Base-by-base conservation (phyloP, 306 rosid species). In the Begonia masoniana region DNA sequence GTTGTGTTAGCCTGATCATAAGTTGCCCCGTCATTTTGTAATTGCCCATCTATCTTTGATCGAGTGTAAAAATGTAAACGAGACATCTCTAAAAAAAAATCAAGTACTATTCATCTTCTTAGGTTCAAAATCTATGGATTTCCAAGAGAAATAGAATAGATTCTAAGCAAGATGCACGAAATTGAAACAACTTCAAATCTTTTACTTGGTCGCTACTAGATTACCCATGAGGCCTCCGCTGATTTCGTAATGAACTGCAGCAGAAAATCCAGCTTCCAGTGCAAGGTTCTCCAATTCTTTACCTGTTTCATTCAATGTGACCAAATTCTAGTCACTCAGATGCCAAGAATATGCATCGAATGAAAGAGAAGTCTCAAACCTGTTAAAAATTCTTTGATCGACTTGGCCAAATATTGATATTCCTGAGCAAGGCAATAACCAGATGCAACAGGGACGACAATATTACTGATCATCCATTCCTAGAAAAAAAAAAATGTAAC, bases 151-250 rank as follows among this genome's bases (percentile, higher is more conserved):
- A 36, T 48, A 54, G 16, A 59, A 46, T 21, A 15, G 15, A 59
- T 4, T 14, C 13, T 14, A 15, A 8, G 12, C 31, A 10, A 16
- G 15, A 23, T 15, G 36, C 31, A 49, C 7, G 13, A 13, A 41
- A 35, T 13, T 50, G 24, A 48, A 59, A 46, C 11, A 16, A 16
- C 9, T 49, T 15, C 14, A 50, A 48, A 31, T 16, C 48, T 48
- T 41, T 66, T 68, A 85, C 52, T 77, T 80, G 19, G 62, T 66
- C 51, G 94, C 95, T 35, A 92, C 95, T 62, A 92, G 72, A 72
- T 85, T 83, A 36, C 95, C 99, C 95, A 83, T 86, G 51, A 92
- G 57, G 75, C 95, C 84, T 63, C 99, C 84, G 41, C 80, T 59
- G 54, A 92, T 79, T 76, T 92, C 99, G 68, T 86, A 83, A 74